Conservation (phyloP, 2,329 filamentous ascomycete genomes). For the Elsinoe australis region DNA sequence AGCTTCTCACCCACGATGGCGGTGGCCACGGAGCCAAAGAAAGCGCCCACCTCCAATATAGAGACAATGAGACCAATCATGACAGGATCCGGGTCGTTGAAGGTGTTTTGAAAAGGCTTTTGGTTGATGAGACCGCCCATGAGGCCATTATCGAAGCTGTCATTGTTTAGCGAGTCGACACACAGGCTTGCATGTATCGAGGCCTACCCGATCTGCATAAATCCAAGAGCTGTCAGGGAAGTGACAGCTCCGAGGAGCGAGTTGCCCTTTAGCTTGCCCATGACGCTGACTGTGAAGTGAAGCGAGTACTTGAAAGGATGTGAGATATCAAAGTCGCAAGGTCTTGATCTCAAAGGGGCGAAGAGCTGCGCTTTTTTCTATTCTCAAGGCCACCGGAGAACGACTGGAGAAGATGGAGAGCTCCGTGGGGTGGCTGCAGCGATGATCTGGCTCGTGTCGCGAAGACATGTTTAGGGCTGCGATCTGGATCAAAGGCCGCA, state of each 20-base stretch:
- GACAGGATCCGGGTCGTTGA: slow-evolving; percentile 23
- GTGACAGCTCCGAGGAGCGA: slow-evolving; percentile 39
- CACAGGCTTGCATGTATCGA: slow-evolving; percentile 40
- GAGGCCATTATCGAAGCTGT: slow-evolving; percentile 20
- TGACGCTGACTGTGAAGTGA: slow-evolving; percentile 6
- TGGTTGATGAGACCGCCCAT: slow-evolving; percentile 34
- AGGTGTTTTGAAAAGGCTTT: slow-evolving; percentile 36
- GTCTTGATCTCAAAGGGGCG: too few relatives aligned
- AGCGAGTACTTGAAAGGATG: too few relatives aligned
- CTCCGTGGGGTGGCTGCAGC: not conserved
- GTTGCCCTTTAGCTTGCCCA: slow-evolving; percentile 30
- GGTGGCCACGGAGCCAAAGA: slow-evolving; percentile 36
- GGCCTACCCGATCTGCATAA: slow-evolving; percentile 45
- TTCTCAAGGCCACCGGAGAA: slow-evolving; percentile 1
- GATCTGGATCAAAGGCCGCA: slow-evolving; percentile 5
- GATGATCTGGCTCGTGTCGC: slow-evolving; percentile 6
- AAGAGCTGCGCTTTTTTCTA: slow-evolving; percentile 15
- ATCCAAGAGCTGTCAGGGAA: slow-evolving; percentile 40
- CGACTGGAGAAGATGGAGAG: slow-evolving; percentile 17
- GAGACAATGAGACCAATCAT: slow-evolving; percentile 43
- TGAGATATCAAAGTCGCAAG: too few relatives aligned
- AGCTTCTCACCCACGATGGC: slow-evolving; percentile 39
- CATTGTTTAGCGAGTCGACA: slow-evolving; percentile 23
- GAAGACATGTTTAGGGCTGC: slow-evolving; percentile 2
- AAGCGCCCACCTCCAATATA: slow-evolving; percentile 41